A percentile compares a stretch with the other conserved stretches of the same genome.
phyloP scores from a whole-genome alignment of 352 stramenopile genomes.

The Globisporangium mamillatum region DNA sequence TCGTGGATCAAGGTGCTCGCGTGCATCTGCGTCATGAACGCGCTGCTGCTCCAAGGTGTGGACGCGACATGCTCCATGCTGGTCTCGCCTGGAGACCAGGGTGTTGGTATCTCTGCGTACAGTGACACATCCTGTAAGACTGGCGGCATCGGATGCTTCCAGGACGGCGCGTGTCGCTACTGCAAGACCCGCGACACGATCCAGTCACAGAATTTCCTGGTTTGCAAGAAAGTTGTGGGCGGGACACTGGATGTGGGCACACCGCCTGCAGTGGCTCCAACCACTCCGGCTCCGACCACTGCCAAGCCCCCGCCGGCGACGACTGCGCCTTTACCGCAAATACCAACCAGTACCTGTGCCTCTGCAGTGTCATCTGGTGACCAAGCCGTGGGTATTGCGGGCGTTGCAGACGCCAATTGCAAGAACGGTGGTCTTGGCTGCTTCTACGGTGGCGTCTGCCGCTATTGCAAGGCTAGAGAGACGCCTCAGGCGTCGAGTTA shows the following conservation, averaged over 20 bases:
- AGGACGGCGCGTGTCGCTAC: conserved; percentile 18
- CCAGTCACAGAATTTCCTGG: conserved; percentile 14
- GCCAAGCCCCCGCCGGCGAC: background rate
- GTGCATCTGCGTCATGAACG: conserved; percentile 1
- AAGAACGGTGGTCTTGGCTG: background rate
- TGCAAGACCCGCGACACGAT: conserved; percentile 22
- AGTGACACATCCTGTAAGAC: conserved; percentile 14
- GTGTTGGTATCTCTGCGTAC: conserved; percentile 12
- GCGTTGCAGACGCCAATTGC: background rate
- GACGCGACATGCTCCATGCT: background rate
- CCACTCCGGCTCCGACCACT: background rate
- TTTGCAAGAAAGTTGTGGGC: too few species aligned
- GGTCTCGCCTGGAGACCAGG: conserved; percentile 12
- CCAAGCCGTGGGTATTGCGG: background rate
- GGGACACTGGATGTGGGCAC: too few species aligned
- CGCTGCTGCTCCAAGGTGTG: background rate
- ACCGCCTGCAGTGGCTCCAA: too few species aligned
- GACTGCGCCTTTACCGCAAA: background rate
- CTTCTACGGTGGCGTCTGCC: conserved; percentile 1
- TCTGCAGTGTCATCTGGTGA: background rate
- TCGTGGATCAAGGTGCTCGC: conserved; percentile 14
- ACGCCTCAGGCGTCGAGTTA: conserved; percentile 14
- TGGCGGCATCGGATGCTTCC: conserved; percentile 24
- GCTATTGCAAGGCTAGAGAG: conserved; percentile 19
- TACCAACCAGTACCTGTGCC: background rate